Evolutionary conservation across 2,329 filamentous ascomycete species (phyloP).

Genomic region (Diaporthe sp.): DNA sequence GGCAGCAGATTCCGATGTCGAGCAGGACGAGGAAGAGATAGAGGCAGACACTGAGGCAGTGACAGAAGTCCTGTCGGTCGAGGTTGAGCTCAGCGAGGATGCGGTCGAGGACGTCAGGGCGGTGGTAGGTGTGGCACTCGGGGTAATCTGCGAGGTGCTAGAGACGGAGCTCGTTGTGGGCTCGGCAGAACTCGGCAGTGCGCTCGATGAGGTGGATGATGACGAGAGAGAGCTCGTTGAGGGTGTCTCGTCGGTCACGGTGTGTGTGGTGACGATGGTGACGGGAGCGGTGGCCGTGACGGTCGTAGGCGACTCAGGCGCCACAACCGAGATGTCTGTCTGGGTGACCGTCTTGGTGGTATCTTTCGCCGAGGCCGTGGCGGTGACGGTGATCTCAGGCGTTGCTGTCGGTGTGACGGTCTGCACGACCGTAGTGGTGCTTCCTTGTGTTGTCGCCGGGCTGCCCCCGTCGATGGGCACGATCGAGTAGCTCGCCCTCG

Average conservation of each 20-base stretch:
- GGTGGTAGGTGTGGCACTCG: background rate
- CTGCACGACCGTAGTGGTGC: conserved; percentile 19
- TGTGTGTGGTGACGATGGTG: conserved; percentile 36
- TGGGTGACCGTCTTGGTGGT: conserved; percentile 30
- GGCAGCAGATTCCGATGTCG: background rate
- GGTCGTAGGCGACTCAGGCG: conserved; percentile 12
- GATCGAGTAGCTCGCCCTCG: conserved; percentile 39
- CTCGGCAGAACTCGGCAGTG: background rate
- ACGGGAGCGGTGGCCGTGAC: conserved; percentile 20
- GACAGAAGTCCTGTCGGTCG: background rate
- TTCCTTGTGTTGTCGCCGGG: conserved; percentile 7
- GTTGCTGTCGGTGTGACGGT: conserved; percentile 31
- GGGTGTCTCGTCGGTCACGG: conserved; percentile 21
- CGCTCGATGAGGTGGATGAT: background rate
- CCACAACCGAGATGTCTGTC: conserved; percentile 35
- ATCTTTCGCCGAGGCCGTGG: conserved; percentile 8
- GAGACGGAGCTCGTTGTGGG: background rate
- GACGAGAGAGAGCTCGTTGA: background rate
- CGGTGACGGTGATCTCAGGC: conserved; percentile 24
- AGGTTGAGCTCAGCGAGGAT: background rate
- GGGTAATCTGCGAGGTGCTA: background rate
- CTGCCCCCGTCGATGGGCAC: conserved; percentile 41
- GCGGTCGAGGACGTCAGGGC: background rate
- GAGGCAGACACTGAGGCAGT: background rate
- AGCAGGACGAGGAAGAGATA: background rate